These are phyloP conservation scores for Yamadazyma insecticola DNA, from an alignment of 805 yeast species.

Conservation along the genomic window DNA sequence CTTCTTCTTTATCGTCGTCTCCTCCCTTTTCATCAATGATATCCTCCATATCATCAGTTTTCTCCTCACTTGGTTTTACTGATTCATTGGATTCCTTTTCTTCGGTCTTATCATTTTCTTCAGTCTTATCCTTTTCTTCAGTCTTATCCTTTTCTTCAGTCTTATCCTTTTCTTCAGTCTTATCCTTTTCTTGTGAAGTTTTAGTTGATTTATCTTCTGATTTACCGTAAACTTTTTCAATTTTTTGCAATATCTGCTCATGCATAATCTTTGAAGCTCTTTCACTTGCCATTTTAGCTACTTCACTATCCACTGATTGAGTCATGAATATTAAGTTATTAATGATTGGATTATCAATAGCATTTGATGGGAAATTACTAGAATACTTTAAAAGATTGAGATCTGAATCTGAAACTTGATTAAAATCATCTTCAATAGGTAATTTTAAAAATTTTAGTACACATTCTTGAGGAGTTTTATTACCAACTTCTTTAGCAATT, in stretches of 20 bases:
- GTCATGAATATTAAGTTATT: conserved; percentile 88
- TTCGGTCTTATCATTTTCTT: conserved; percentile 2
- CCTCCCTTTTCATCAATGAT: conserved; percentile 10
- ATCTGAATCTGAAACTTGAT: conserved; percentile 42
- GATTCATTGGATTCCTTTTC: conserved; percentile 1
- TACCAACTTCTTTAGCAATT: conserved; percentile 61
- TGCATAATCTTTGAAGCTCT: conserved; percentile 53
- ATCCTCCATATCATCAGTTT: conserved; percentile 9
- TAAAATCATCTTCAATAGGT: conserved; percentile 75
- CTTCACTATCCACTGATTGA: conserved; percentile 78
- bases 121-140: conserved; percentile 7
- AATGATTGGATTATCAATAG: conserved; percentile 89
- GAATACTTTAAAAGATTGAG: conserved; percentile 77
- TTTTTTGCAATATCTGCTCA: conserved; percentile 34
- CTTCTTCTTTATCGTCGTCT: conserved; percentile 9
- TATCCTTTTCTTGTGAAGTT: conserved; percentile 8
- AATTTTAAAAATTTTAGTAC: conserved; percentile 71
- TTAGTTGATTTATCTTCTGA: conserved; percentile 5
- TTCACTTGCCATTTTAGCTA: conserved; percentile 75
- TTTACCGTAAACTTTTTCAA: conserved; percentile 20
- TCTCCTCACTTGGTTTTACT: not conserved
- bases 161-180: conserved; percentile 8
- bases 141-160: conserved; percentile 7
- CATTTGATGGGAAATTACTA: conserved; percentile 77
- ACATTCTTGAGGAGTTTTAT: conserved; percentile 73